phyloP scores from a whole-genome alignment of 345 rosid species.

The Populus ilicifolia region DNA sequence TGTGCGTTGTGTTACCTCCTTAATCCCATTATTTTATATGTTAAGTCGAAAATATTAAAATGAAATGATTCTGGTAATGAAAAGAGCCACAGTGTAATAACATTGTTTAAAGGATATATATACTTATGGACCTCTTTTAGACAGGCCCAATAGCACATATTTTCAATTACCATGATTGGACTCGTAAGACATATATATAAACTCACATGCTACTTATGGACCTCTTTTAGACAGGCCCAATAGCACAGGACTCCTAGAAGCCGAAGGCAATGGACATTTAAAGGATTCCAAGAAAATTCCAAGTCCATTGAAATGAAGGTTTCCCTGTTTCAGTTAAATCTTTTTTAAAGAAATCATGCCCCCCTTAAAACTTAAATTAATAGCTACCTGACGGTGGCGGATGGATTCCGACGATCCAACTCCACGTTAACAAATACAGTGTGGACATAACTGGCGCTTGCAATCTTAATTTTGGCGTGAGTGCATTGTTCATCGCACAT shows the following conservation, averaged over 20 bases:
- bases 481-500: background rate
- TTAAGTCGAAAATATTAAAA: too few relatives aligned
- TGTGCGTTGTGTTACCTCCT: too few relatives aligned
- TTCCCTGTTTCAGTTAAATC: background rate
- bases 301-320: background rate
- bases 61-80: too few relatives aligned
- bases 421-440: background rate
- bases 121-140: too few relatives aligned
- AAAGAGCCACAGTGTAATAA: too few relatives aligned
- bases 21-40: too few relatives aligned
- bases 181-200: background rate
- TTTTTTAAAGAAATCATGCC: background rate
- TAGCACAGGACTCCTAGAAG: background rate
- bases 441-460: background rate
- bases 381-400: background rate
- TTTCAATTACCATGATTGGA: background rate
- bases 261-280: background rate
- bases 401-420: background rate
- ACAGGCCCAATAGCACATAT: too few relatives aligned
- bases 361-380: background rate
- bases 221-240: background rate
- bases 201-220: background rate
- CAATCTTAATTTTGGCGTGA: background rate
- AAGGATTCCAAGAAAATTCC: background rate
- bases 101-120: too few relatives aligned